Evolutionary conservation across 257 asterid species (phyloP).

Genomic region (Primulina huaijiensis): DNA sequence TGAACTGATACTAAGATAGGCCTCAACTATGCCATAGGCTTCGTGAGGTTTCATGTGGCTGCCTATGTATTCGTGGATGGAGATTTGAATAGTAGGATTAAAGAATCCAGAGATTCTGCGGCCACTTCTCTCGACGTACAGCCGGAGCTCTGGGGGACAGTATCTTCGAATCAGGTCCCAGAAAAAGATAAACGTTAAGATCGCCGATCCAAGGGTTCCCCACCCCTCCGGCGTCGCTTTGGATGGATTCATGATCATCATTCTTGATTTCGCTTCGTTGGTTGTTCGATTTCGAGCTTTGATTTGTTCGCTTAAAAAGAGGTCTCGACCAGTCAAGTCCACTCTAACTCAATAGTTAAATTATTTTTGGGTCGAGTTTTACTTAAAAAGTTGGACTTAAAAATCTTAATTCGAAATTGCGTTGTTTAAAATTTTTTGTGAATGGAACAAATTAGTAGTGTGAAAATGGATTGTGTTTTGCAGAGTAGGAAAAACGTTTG

Average conservation of each 20-base stretch:
- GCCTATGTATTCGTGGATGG: constrained; percentile 46
- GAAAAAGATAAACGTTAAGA: constrained; percentile 39
- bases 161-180: constrained; percentile 40
- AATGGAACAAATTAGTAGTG: too few relatives aligned
- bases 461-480: too few relatives aligned
- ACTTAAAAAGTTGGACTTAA: too few relatives aligned
- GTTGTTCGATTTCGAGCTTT: not conserved
- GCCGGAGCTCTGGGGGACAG: constrained; percentile 41
- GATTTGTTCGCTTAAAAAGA: not conserved
- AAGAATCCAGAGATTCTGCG: constrained; percentile 28
- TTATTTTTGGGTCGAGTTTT: too few relatives aligned
- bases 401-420: too few relatives aligned
- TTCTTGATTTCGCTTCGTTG: not conserved
- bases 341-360: too few relatives aligned
- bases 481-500: too few relatives aligned
- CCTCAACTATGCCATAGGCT: constrained; percentile 44
- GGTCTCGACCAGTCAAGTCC: too few relatives aligned
- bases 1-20: constrained; percentile 40
- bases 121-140: constrained; percentile 22
- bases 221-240: constrained; percentile 31
- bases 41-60: constrained; percentile 38
- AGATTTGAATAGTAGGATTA: constrained; percentile 39
- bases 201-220: constrained; percentile 30
- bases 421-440: too few relatives aligned
- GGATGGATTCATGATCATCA: constrained; percentile 20